A percentile compares a stretch with the other conserved stretches of the same genome.
Evolutionary conservation across 148 eudicot species (phyloP).

Genomic region (Hydrangea macrophylla): DNA sequence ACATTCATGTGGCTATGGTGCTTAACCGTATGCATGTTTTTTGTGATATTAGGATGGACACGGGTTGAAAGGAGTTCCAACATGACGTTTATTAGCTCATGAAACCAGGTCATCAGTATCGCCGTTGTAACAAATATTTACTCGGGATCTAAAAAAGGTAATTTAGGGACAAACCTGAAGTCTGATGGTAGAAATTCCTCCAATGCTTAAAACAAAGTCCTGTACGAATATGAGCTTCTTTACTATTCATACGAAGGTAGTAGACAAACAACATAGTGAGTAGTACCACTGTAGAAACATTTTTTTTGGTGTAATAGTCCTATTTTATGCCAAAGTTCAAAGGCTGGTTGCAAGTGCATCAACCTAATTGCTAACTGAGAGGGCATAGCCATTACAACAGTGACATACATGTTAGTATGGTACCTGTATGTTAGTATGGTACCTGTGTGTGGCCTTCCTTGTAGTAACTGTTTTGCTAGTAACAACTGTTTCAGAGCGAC

Average conservation of each 20-base stretch:
- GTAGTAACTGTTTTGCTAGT: too few relatives aligned
- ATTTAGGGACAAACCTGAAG: background rate
- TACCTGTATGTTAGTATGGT: background rate
- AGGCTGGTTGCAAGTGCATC: background rate
- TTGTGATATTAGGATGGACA: too few relatives aligned
- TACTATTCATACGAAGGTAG: background rate
- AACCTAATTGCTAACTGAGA: background rate
- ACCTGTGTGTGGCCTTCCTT: too few relatives aligned
- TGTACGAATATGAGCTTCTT: background rate
- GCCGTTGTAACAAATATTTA: background rate
- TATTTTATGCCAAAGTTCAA: background rate
- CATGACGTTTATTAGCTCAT: too few relatives aligned
- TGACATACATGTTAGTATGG: too few relatives aligned
- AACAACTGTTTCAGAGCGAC: background rate
- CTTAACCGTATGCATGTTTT: too few relatives aligned
- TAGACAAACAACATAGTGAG: background rate
- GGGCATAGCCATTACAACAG: background rate
- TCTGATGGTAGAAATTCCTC: background rate
- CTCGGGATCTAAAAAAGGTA: background rate
- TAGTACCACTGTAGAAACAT: background rate
- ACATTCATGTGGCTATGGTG: too few relatives aligned
- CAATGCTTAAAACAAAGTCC: background rate
- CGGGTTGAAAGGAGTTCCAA: too few relatives aligned
- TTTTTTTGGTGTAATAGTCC: background rate
- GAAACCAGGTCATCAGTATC: too few relatives aligned